Base-by-base conservation (phyloP, 1,139 yeast species). In the Starmera stellimalicola region DNA sequence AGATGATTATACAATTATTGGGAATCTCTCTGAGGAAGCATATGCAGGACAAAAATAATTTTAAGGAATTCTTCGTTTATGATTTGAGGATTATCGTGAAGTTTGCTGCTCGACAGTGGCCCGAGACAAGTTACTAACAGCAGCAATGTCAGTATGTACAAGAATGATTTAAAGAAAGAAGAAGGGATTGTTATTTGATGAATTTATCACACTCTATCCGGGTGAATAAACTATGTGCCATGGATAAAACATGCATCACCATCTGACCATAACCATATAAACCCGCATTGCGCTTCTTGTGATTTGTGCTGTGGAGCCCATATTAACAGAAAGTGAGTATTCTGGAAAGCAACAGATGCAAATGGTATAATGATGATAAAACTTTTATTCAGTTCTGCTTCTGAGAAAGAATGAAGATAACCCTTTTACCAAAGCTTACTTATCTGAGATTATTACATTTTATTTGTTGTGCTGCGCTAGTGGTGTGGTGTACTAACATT, bases 181-280 rank as follows among this genome's bases (percentile, higher is more conserved):
- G n/a, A n/a, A n/a, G n/a, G n/a, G n/a, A n/a, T n/a, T n/a, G n/a
- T n/a, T n/a, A n/a, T 32, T 44, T 56, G 62, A 57, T 54, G 60
- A 53, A 38, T 38, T 42, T 46, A 47, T 44, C 63, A 58, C 55
- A 52, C 50, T 47, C 52, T 52, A 50, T 60, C 57, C 74, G 68
- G 76, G 83, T 70, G 84, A 77, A 58, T 59, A 46, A 47, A 52
- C 50, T 54, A 58, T 63, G 66, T 60, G 64, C 80, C 70, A 62
- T 60, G 75, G 73, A 67, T 69, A 68, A 63, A 58, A 73, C 91
- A 80, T 80, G 93, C 93, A 80, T 79, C 91, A 80, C 93, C 93
- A 80, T 77, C 91, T 80, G 91, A 80, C 30, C 33, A 12, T 9
- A 23, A 20, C 22, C 25, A 22, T 22, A 11, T n/a, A 18, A n/a